Conservation (phyloP, 768 basidiomycete species). For the Termitomyces sp. region DNA sequence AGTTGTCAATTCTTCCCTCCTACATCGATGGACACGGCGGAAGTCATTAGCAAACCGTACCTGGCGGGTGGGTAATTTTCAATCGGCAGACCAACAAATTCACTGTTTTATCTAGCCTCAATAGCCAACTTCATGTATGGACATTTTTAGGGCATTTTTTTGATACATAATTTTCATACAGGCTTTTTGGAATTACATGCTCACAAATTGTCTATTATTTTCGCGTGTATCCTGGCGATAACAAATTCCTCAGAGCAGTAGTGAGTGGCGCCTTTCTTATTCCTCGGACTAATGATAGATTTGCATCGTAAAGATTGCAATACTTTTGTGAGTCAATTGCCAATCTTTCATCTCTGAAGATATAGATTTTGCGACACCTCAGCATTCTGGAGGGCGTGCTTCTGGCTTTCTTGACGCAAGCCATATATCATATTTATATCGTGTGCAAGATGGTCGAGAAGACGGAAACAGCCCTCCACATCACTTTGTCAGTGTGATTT, state of each 20-base stretch:
- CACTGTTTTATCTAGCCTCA: background rate
- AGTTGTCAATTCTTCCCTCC: background rate
- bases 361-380: background rate
- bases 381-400: background rate
- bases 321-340: background rate
- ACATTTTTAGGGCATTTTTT: background rate
- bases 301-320: background rate
- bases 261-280: background rate
- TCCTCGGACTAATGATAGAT: background rate
- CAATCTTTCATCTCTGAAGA: background rate
- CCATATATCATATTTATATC: background rate
- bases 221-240: background rate
- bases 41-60: background rate
- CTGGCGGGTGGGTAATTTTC: background rate
- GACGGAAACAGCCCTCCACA: background rate
- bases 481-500: background rate
- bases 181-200: background rate
- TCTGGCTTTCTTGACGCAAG: background rate
- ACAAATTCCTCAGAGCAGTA: background rate
- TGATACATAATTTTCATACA: background rate
- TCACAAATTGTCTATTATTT: background rate
- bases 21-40: background rate
- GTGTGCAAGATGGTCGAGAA: background rate
- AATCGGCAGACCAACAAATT: background rate
- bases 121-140: background rate